Conservation (phyloP, 2,329 filamentous ascomycete species). For the Volutella citrinella region DNA sequence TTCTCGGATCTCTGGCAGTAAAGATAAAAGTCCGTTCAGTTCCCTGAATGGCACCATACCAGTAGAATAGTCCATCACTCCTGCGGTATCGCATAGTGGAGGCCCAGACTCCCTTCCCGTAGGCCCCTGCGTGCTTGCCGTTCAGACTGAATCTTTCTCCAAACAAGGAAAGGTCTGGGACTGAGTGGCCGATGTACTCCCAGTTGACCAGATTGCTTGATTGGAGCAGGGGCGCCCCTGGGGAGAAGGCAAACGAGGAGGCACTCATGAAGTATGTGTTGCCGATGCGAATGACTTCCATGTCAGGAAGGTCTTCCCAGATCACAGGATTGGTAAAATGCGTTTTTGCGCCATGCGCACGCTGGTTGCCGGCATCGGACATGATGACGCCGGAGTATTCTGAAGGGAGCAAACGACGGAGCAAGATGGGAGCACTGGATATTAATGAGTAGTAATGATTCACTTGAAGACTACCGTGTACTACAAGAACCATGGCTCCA, state of each 20-base stretch:
- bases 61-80: constrained; percentile 15
- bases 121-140: constrained; percentile 37
- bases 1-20: constrained; percentile 39
- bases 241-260: constrained; percentile 54
- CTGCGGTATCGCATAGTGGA: constrained; percentile 26
- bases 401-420: no score
- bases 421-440: no score
- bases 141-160: constrained; percentile 29
- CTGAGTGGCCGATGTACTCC: constrained; percentile 43
- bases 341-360: no score
- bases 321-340: constrained; percentile 51
- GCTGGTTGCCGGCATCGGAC: no score
- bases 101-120: constrained; percentile 55
- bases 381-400: no score
- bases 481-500: no score
- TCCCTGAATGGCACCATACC: constrained; percentile 42
- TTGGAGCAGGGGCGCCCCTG: constrained; percentile 53
- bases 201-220: constrained; percentile 55
- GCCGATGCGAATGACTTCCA: constrained; percentile 49
- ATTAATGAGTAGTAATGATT: no score
- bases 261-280: constrained; percentile 52
- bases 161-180: constrained; percentile 22
- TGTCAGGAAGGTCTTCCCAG: constrained; percentile 53
- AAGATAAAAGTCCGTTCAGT: constrained; percentile 50
- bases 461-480: no score